phyloP scores from a whole-genome alignment of 1,284 basidiomycete species.

The Microbotryum silenes-acaulis region DNA sequence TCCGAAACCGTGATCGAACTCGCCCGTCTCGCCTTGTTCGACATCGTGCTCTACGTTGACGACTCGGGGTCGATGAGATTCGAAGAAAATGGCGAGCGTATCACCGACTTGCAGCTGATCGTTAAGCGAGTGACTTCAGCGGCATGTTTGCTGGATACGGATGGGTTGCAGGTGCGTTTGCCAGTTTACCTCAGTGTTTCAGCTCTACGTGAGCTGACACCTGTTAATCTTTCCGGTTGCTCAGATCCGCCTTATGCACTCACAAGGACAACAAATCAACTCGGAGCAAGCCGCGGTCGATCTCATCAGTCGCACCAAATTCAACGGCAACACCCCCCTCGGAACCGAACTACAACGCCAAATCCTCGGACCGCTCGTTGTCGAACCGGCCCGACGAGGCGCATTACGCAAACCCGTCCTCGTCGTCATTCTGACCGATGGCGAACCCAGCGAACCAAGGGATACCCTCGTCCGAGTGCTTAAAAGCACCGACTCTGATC shows the following conservation, averaged over 20 bases:
- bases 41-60: constrained; percentile 41
- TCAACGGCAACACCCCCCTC: background rate
- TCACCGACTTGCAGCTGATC: background rate
- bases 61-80: constrained; percentile 37
- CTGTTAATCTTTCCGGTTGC: background rate
- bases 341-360: background rate
- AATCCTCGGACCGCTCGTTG: background rate
- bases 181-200: too few relatives aligned
- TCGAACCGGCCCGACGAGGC: background rate
- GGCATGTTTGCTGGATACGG: background rate
- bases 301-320: background rate
- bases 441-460: background rate
- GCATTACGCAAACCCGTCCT: background rate
- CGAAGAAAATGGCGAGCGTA: background rate
- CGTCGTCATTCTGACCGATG: background rate
- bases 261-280: constrained; percentile 5
- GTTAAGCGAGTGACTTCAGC: background rate
- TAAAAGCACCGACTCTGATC: background rate
- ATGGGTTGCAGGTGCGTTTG: background rate
- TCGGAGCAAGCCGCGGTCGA: background rate
- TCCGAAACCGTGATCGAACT: constrained; percentile 45
- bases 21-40: constrained; percentile 40
- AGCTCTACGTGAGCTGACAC: background rate
- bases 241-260: constrained; percentile 35
- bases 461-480: background rate